phyloP scores from a whole-genome alignment of 2,329 filamentous ascomycete species.

The Nigrospora sphaerica region DNA sequence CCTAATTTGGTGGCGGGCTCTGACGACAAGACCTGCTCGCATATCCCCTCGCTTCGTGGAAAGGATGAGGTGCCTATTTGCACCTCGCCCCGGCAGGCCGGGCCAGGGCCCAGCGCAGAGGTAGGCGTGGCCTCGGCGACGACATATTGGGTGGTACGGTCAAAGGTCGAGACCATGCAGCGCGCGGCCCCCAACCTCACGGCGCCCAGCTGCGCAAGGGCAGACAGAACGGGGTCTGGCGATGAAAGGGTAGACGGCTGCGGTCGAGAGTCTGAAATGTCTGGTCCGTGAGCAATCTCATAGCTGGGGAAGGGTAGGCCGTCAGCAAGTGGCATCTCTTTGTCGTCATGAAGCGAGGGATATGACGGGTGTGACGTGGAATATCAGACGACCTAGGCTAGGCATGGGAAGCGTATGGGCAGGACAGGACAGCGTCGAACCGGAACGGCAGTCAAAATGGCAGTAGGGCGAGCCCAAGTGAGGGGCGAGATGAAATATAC shows the following conservation, averaged over 20 bases:
- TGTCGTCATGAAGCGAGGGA: background rate
- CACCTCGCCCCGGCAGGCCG: background rate
- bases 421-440: background rate
- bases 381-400: background rate
- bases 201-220: conserved; percentile 41
- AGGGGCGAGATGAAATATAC: background rate
- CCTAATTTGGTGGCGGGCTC: background rate
- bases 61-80: conserved; percentile 2
- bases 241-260: background rate
- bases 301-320: background rate
- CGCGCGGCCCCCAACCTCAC: conserved; percentile 33
- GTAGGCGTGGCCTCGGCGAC: conserved; percentile 42
- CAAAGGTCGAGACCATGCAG: conserved; percentile 43
- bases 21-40: conserved; percentile 18
- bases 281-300: conserved; percentile 1
- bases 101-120: conserved; percentile 21
- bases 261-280: background rate
- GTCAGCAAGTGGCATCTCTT: background rate
- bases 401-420: background rate
- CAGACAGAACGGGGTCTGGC: conserved; percentile 34
- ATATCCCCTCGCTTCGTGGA: conserved; percentile 20
- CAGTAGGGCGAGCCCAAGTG: background rate
- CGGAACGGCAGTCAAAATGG: no score
- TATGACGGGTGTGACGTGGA: background rate
- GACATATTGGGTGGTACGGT: conserved; percentile 37